Percentiles rank a stretch among this genome's conserved stretches.
These are phyloP conservation scores for Chimonanthus praecox DNA, from an alignment of 164 flowering plant species.

Conservation along the genomic window DNA sequence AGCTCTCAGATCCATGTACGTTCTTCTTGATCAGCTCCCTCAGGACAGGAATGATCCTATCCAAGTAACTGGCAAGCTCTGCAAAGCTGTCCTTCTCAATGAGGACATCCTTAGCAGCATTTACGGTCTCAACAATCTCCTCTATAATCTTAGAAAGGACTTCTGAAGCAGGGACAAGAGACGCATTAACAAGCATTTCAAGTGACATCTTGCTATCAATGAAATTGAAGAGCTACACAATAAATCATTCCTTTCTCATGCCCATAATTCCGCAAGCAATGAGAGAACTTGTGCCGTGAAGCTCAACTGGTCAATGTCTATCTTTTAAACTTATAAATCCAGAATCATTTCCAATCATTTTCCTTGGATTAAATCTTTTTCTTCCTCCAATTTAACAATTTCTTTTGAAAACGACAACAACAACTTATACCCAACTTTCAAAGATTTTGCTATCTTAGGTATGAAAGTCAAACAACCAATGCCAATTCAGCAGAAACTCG, in stretches of 20 bases:
- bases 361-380: no score
- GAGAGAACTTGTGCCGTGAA: not conserved
- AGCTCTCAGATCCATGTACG: conserved; percentile 25
- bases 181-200: conserved; percentile 17
- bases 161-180: conserved; percentile 37
- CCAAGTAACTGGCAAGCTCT: conserved; percentile 38
- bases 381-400: not conserved
- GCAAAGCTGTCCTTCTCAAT: conserved; percentile 48
- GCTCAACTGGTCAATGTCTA: not conserved
- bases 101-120: conserved; percentile 40
- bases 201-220: not conserved
- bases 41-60: conserved; percentile 42
- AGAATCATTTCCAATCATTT: not conserved
- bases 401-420: not conserved
- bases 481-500: no score
- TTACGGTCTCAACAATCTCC: conserved; percentile 20
- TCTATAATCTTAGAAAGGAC: conserved; percentile 31
- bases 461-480: no score
- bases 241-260: not conserved
- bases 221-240: not conserved
- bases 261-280: not conserved
- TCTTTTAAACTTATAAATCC: not conserved
- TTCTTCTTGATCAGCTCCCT: conserved; percentile 37
- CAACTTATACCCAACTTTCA: not conserved
- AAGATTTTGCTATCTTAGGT: not conserved